These are phyloP conservation scores for Candida jianshihensis DNA, from an alignment of 805 yeast species.

Conservation along the genomic window DNA sequence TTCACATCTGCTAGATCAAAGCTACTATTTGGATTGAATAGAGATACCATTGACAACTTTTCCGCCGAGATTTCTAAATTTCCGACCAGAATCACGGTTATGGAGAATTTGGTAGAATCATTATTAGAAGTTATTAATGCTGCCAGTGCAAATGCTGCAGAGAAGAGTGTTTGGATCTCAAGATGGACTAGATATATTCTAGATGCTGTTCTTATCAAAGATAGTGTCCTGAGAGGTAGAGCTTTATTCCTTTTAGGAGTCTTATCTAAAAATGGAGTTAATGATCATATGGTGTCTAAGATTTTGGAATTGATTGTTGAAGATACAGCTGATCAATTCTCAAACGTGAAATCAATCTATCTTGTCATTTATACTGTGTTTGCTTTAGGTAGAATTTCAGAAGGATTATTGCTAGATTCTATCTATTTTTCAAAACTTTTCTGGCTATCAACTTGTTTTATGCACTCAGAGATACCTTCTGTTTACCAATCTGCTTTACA, in stretches of 20 bases:
- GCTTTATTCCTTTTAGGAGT: constrained; percentile 67
- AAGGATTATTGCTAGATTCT: constrained; percentile 30
- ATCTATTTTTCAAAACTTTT: constrained; percentile 25
- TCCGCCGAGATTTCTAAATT: constrained; percentile 30
- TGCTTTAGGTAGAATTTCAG: constrained; percentile 32
- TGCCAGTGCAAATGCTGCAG: constrained; percentile 39
- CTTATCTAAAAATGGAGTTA: constrained; percentile 54
- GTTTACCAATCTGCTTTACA: constrained; percentile 34
- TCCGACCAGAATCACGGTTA: constrained; percentile 31
- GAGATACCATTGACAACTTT: constrained; percentile 37
- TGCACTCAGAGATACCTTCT: constrained; percentile 27
- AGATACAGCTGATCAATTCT: constrained; percentile 24
- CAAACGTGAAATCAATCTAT: constrained; percentile 17
- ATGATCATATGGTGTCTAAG: constrained; percentile 42
- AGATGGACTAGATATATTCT: constrained; percentile 61
- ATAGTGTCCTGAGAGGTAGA: constrained; percentile 57
- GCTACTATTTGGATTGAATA: constrained; percentile 62
- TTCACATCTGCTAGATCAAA: constrained; percentile 56
- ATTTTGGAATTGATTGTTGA: constrained; percentile 27
- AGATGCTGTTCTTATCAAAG: constrained; percentile 50
- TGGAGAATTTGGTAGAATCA: constrained; percentile 54
- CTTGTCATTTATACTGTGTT: constrained; percentile 30
- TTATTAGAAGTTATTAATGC: constrained; percentile 45
- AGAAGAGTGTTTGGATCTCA: constrained; percentile 48
- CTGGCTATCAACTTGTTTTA: constrained; percentile 30